Conservation (phyloP, 768 basidiomycete species). For the Boletellus ananiceps region DNA sequence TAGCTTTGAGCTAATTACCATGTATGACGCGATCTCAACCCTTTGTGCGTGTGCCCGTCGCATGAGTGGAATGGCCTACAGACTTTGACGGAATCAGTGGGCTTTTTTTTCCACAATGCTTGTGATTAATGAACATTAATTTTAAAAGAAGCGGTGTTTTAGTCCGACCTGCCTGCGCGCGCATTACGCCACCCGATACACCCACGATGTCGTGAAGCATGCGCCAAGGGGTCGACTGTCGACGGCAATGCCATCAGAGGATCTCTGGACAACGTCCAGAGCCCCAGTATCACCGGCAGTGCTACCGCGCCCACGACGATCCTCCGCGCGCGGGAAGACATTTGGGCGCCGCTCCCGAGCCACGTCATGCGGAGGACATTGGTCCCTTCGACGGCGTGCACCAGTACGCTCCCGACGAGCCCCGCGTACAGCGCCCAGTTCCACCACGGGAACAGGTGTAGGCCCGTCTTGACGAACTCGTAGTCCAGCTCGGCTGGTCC, state of each 20-base stretch:
- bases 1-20: no score
- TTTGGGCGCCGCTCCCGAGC: constrained; percentile 13
- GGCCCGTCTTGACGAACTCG: constrained; percentile 74
- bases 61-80: no score
- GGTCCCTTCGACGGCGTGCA: constrained; percentile 64
- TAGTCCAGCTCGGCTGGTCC: constrained; percentile 78
- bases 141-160: no score
- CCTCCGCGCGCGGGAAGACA: constrained; percentile 20
- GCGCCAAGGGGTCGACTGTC: constrained; percentile 46
- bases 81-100: no score
- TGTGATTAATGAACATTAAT: no score
- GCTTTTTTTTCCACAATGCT: no score
- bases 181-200: constrained; percentile 41
- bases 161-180: no score
- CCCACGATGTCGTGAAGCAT: constrained; percentile 41
- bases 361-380: constrained; percentile 52
- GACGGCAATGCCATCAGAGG: constrained; percentile 53
- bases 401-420: constrained; percentile 48
- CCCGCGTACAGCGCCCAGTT: no score
- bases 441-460: constrained; percentile 56
- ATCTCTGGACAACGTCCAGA: constrained; percentile 53
- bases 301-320: constrained; percentile 35
- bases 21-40: no score
- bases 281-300: constrained; percentile 53
- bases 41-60: no score